Evolutionary conservation across 2,329 filamentous ascomycete species (phyloP), one percentile per base, ranked within the genome.

Genomic region (Biscogniauxia marginata): DNA sequence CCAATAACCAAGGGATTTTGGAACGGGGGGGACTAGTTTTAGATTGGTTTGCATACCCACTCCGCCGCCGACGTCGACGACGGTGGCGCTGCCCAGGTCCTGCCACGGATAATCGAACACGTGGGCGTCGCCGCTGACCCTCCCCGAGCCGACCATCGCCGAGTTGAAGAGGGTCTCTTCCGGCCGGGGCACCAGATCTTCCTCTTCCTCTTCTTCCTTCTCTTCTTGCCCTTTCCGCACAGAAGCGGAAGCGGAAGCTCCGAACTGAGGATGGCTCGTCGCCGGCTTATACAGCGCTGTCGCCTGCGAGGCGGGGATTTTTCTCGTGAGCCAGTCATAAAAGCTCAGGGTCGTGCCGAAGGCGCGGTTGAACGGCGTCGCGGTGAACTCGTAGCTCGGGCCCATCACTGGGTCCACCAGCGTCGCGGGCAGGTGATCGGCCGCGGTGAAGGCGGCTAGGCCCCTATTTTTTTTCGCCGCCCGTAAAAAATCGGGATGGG

Each of bases 61-160:
- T 46, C 61, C 61, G 18, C 61, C 61, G 7, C 61, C 59, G 21
- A 62, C 55, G 34, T 63, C 61, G 21, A 63, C 61, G 7, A 63
- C 57, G 20, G 61, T 50, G 13, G 48, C 55, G 8, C 49, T 53
- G 3, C 59, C 57, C 6, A 62, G 34, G 20, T 62, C 55, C 47
- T 49, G 53, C 61, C 59, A 63, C 11, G 61, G 61, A 21, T 60
- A 63, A 18, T 63, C 61, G 43, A 60, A 62, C 39, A 63, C 50
- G 23, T 59, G 57, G 23, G 61, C 21, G 46, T 49, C 39, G 13
- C 57, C 49, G 23, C 56, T 51, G 22, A 58, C 53, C n/a, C 54
- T 57, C 5, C 53, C 49, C 7, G 48, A 48, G 11, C 49, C 53
- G 20, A 55, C 19, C 53, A 55, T 55, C 7, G 53, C 48, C 1